Evolutionary conservation across 192 early-diverging fungal genomes (phyloP).

Genomic region (Mortierella hygrophila): DNA sequence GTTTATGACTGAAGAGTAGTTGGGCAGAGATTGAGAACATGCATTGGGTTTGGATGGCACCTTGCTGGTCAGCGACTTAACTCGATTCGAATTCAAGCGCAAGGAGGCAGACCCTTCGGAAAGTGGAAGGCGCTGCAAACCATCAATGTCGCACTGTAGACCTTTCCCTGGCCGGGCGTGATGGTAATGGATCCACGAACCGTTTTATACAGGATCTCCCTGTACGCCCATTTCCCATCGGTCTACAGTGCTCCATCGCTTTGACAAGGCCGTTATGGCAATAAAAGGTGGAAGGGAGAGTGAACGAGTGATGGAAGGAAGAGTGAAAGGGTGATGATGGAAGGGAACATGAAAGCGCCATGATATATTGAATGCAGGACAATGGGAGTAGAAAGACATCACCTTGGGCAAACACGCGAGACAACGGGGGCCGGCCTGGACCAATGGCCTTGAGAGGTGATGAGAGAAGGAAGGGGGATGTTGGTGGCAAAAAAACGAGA

Average conservation of each 20-base stretch:
- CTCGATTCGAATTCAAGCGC: slow-evolving; percentile 44
- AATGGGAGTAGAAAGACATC: no score
- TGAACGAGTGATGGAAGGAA: no score
- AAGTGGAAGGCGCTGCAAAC: slow-evolving; percentile 22
- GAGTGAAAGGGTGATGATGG: no score
- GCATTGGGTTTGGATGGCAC: slow-evolving; percentile 11
- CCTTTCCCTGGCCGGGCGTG: slow-evolving; percentile 13
- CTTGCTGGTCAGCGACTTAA: slow-evolving; percentile 28
- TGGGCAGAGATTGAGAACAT: background rate
- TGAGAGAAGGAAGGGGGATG: no score
- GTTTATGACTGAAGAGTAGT: background rate
- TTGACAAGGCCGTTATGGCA: background rate
- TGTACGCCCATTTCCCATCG: slow-evolving; percentile 30
- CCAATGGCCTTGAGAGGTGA: no score
- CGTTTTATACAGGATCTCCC: slow-evolving; percentile 37
- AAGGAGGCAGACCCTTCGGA: background rate
- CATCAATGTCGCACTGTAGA: slow-evolving; percentile 30
- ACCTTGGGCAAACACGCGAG: no score
- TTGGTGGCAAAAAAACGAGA: no score
- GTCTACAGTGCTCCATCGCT: slow-evolving; percentile 17
- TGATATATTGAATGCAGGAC: no score
- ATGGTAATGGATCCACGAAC: slow-evolving; percentile 37
- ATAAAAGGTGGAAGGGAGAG: no score
- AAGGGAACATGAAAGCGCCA: no score
- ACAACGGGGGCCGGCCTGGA: no score